These are phyloP conservation scores for Pythium chondricola DNA, from an alignment of 352 stramenopile genomes.

Conservation along the genomic window DNA sequence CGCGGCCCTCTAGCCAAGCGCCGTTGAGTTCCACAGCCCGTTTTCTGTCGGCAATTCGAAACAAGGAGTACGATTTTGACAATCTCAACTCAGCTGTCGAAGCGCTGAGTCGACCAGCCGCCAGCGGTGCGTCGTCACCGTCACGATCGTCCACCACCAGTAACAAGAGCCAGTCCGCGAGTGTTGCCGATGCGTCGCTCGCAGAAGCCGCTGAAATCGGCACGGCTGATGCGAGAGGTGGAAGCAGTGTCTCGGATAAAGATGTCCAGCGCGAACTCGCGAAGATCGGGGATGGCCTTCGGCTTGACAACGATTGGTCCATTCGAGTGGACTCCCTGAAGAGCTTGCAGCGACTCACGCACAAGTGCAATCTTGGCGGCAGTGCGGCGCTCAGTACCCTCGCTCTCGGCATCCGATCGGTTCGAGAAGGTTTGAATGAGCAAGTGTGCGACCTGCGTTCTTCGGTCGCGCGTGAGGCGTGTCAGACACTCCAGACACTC, in stretches of 20 bases:
- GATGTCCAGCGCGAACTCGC: slow-evolving; percentile 58
- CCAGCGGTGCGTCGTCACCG: slow-evolving; percentile 17
- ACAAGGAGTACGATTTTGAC: slow-evolving; percentile 30
- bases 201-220: not conserved
- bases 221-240: not conserved
- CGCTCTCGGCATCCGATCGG: slow-evolving; percentile 32
- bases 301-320: slow-evolving; percentile 69
- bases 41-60: slow-evolving; percentile 19
- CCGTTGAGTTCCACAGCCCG: slow-evolving; percentile 20
- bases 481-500: slow-evolving; percentile 57
- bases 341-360: slow-evolving; percentile 45
- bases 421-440: slow-evolving; percentile 61
- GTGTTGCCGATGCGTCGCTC: slow-evolving; percentile 2
- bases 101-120: slow-evolving; percentile 6
- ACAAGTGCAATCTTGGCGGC: slow-evolving; percentile 36
- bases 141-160: slow-evolving; percentile 38
- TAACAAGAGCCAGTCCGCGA: slow-evolving; percentile 19
- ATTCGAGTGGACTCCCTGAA: slow-evolving; percentile 69
- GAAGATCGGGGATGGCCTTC: slow-evolving; percentile 48
- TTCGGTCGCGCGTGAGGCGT: slow-evolving; percentile 70
- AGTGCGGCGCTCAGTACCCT: slow-evolving; percentile 19
- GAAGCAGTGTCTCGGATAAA: slow-evolving; percentile 32
- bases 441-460: slow-evolving; percentile 79
- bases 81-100: slow-evolving; percentile 28
- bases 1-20: not conserved